Conservation (phyloP, 768 basidiomycete species). For the Chalciporus piperatus region DNA sequence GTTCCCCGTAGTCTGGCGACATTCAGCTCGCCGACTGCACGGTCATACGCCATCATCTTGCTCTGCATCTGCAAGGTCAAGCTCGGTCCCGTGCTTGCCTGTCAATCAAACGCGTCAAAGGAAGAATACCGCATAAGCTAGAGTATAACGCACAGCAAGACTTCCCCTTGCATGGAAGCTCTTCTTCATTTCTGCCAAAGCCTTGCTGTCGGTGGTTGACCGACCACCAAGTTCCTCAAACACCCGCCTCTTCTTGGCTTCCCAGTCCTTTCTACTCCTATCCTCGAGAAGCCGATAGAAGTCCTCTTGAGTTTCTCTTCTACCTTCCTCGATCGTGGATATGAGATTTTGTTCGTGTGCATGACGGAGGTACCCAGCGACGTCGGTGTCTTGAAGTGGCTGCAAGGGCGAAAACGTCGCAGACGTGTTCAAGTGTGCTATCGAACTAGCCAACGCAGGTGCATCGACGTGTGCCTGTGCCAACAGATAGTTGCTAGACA, state of each 20-base stretch:
- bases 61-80: conserved; percentile 79
- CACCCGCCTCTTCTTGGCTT: conserved; percentile 82
- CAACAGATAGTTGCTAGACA: conserved; percentile 77
- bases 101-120: conserved; percentile 6
- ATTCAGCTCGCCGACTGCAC: conserved; percentile 76
- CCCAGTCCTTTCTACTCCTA: conserved; percentile 78
- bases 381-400: conserved; percentile 90
- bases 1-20: conserved; percentile 64
- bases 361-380: conserved; percentile 91
- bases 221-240: conserved; percentile 87
- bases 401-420: conserved; percentile 88
- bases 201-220: conserved; percentile 51
- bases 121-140: not conserved
- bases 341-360: conserved; percentile 94
- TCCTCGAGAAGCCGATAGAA: conserved; percentile 82
- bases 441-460: conserved; percentile 78
- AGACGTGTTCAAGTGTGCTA: conserved; percentile 77
- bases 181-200: conserved; percentile 59
- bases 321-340: conserved; percentile 87
- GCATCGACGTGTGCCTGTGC: conserved; percentile 94
- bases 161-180: conserved; percentile 55
- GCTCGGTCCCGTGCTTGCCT: conserved; percentile 50
- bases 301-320: conserved; percentile 79
- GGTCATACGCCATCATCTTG: conserved; percentile 96
- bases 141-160: conserved; percentile 43